Percentiles rank a stretch among this genome's conserved stretches.
Evolutionary conservation across 2,329 filamentous ascomycete species (phyloP).

Genomic region (Teratosphaeria zuluensis): DNA sequence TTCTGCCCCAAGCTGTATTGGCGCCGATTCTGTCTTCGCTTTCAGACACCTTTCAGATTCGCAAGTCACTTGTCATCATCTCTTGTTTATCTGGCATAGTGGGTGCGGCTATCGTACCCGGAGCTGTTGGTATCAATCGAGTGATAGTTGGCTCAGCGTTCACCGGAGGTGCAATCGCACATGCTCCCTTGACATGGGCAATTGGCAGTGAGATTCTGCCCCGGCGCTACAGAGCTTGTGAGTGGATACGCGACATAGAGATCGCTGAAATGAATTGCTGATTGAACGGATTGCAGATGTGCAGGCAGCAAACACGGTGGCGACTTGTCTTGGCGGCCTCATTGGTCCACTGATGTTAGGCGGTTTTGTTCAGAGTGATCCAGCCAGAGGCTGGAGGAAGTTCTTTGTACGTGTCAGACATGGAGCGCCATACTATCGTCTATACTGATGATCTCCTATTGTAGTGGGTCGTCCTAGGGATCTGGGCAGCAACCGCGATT

Average conservation of each 20-base stretch:
- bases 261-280: background rate
- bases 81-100: conserved; percentile 7
- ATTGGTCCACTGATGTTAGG: conserved; percentile 1
- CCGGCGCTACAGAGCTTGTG: conserved; percentile 7
- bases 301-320: conserved; percentile 5
- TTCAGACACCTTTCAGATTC: conserved; percentile 11
- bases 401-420: conserved; percentile 3
- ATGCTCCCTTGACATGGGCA: conserved; percentile 8
- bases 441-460: background rate
- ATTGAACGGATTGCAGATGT: background rate
- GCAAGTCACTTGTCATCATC: conserved; percentile 9
- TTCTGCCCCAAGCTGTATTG: conserved; percentile 10
- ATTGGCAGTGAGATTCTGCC: conserved; percentile 11
- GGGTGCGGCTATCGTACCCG: conserved; percentile 11
- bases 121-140: conserved; percentile 5
- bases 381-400: conserved; percentile 7
- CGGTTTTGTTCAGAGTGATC: background rate
- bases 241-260: background rate
- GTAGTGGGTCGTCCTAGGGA: conserved; percentile 10
- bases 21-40: conserved; percentile 8
- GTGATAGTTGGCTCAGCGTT: conserved; percentile 8
- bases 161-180: conserved; percentile 10
- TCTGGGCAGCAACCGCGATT: conserved; percentile 8
- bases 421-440: background rate
- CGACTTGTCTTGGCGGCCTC: conserved; percentile 3